Evolutionary conservation across 768 basidiomycete species (phyloP).

Genomic region (Botryobasidium botryosum): DNA sequence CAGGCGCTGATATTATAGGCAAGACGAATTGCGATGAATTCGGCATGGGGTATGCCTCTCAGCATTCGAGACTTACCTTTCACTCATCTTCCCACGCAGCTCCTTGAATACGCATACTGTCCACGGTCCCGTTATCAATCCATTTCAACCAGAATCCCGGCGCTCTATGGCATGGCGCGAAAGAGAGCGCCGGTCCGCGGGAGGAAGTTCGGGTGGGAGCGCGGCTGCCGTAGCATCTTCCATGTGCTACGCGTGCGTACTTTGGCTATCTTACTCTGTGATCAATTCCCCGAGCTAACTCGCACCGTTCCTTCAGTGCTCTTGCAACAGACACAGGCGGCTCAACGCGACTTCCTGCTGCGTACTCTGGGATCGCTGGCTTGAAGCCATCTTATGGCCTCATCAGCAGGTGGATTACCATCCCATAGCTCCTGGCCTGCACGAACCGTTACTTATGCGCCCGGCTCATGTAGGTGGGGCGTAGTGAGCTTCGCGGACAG

Average conservation of each 20-base stretch:
- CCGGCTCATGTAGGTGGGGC: conserved; percentile 71
- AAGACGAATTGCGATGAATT: conserved; percentile 97
- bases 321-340: conserved; percentile 93
- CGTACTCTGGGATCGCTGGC: conserved; percentile 84
- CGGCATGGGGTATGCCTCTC: conserved; percentile 75
- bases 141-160: conserved; percentile 25
- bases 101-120: conserved; percentile 61
- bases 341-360: conserved; percentile 80
- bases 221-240: conserved; percentile 83
- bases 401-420: conserved; percentile 45
- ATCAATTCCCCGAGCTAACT: not conserved
- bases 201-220: conserved; percentile 90
- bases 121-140: conserved; percentile 70
- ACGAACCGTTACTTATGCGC: not conserved
- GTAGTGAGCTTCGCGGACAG: conserved; percentile 89
- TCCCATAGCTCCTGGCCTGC: not conserved
- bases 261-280: not conserved
- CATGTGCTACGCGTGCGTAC: conserved; percentile 64
- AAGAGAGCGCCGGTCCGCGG: conserved; percentile 45
- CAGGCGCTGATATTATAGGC: conserved; percentile 60
- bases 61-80: not conserved
- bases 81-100: conserved; percentile 22
- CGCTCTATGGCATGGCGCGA: conserved; percentile 13
- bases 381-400: conserved; percentile 92
- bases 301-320: conserved; percentile 34